These are phyloP conservation scores for Trametes pubescens DNA, from an alignment of 1,284 basidiomycete species.

Conservation along the genomic window DNA sequence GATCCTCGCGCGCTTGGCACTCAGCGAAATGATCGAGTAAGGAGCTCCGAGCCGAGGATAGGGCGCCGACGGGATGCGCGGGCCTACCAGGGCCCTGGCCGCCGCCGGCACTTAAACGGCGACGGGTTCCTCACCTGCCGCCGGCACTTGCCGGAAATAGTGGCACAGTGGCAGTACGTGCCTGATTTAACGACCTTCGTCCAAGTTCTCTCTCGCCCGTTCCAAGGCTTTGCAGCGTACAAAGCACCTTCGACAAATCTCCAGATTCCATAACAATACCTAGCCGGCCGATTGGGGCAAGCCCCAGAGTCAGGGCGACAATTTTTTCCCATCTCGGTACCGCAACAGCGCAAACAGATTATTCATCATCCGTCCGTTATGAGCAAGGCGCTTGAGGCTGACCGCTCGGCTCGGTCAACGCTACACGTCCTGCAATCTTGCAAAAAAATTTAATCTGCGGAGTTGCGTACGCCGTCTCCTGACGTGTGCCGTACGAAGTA, in stretches of 20 bases:
- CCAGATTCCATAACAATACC: background rate
- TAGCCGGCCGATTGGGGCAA: background rate
- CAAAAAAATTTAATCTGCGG: too few species aligned
- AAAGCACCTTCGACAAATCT: background rate
- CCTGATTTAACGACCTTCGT: conserved; percentile 5
- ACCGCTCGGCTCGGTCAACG: too few species aligned
- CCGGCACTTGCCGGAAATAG: conserved; percentile 6
- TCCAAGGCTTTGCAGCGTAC: background rate
- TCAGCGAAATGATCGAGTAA: conserved; percentile 2
- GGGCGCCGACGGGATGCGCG: conserved; percentile 11
- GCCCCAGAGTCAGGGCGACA: background rate
- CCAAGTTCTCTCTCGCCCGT: background rate
- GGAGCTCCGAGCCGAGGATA: conserved; percentile 12
- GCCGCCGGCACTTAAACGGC: conserved; percentile 12
- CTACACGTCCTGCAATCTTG: too few species aligned
- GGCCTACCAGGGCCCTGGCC: background rate
- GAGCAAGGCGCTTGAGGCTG: too few species aligned
- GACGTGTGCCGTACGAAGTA: too few species aligned
- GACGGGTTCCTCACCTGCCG: conserved; percentile 2
- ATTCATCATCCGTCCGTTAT: background rate
- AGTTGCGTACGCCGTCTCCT: too few species aligned
- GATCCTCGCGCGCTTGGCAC: background rate
- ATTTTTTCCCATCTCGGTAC: background rate
- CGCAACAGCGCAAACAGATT: background rate
- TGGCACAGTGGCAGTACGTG: conserved; percentile 16